phyloP scores from a whole-genome alignment of 495 filamentous ascomycete genomes.

The Xylaria flabelliformis region DNA sequence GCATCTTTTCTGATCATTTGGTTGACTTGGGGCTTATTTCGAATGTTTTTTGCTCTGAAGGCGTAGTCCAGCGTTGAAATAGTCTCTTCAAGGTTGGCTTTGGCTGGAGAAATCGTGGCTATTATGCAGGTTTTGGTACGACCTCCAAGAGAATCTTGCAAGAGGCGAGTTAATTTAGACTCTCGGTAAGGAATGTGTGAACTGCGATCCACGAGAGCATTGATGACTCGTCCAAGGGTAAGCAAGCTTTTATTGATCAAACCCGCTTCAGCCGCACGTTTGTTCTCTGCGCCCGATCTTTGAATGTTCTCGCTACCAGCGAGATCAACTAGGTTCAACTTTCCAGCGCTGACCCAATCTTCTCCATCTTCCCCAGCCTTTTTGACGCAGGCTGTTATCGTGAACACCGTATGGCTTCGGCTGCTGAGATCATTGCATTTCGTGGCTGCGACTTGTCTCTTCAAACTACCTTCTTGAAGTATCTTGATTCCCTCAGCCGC shows the following conservation, averaged over 20 bases:
- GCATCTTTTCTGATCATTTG: slow-evolving; percentile 90
- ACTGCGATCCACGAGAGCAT: slow-evolving; percentile 90
- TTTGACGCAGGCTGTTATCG: slow-evolving; percentile 88
- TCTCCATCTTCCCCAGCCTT: slow-evolving; percentile 76
- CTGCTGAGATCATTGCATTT: slow-evolving; percentile 98
- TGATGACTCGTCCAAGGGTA: slow-evolving; percentile 95
- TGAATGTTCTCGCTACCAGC: slow-evolving; percentile 98
- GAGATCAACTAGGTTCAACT: slow-evolving; percentile 94
- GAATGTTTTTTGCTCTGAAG: slow-evolving; percentile 96
- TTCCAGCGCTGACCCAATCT: slow-evolving; percentile 91
- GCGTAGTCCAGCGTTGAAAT: slow-evolving; percentile 98
- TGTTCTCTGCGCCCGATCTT: slow-evolving; percentile 95
- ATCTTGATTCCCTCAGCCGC: slow-evolving; percentile 85
- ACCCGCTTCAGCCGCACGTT: slow-evolving; percentile 92
- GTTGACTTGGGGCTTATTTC: slow-evolving; percentile 96
- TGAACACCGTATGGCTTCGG: slow-evolving; percentile 95
- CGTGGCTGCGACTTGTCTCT: slow-evolving; percentile 93
- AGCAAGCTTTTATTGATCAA: slow-evolving; percentile 97
- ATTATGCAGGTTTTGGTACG: slow-evolving; percentile 98
- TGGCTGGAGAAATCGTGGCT: slow-evolving; percentile 91
- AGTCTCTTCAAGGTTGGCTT: slow-evolving; percentile 94
- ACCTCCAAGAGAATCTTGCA: slow-evolving; percentile 96
- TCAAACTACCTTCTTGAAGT: slow-evolving; percentile 88
- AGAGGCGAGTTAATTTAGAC: slow-evolving; percentile 90
- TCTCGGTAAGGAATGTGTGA: slow-evolving; percentile 95